A percentile compares a stretch with the other conserved stretches of the same genome.
Evolutionary conservation across 2,329 filamentous ascomycete species (phyloP).

Genomic region (Fusarium coffeatum): DNA sequence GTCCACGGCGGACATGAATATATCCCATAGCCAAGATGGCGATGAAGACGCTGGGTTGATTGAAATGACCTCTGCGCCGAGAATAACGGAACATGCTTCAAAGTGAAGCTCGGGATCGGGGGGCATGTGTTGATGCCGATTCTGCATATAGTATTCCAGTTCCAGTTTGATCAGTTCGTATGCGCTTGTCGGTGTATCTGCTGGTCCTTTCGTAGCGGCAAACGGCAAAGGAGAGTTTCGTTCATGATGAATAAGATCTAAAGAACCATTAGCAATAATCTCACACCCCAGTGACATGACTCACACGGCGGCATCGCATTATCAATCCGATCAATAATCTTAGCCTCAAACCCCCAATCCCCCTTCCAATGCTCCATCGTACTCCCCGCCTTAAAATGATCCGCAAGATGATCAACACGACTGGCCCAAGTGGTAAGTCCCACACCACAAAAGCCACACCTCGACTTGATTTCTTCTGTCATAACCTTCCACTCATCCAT

Average conservation of each 20-base stretch:
- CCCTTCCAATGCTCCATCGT: conserved; percentile 58
- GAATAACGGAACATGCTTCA: conserved; percentile 33
- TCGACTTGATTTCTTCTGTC: conserved; percentile 52
- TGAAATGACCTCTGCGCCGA: conserved; percentile 29
- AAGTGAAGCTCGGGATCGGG: conserved; percentile 32
- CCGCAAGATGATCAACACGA: conserved; percentile 53
- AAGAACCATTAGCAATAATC: background rate
- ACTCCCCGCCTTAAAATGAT: conserved; percentile 56
- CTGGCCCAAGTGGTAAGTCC: conserved; percentile 53
- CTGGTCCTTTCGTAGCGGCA: conserved; percentile 34
- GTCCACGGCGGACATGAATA: conserved; percentile 32
- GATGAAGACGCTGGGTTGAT: conserved; percentile 24
- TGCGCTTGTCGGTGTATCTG: conserved; percentile 38
- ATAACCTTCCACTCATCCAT: conserved; percentile 53
- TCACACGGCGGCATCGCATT: conserved; percentile 57
- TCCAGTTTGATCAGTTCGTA: conserved; percentile 38
- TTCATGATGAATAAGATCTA: conserved; percentile 42
- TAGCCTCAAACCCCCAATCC: conserved; percentile 57
- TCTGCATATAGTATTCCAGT: conserved; percentile 36
- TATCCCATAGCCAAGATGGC: conserved; percentile 33
- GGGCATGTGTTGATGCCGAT: conserved; percentile 21
- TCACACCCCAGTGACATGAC: background rate
- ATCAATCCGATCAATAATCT: conserved; percentile 54
- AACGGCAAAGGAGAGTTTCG: conserved; percentile 34
- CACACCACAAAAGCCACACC: conserved; percentile 57